Conservation (phyloP, 2,329 filamentous ascomycete genomes). For the Metarhizium guizhouense region DNA sequence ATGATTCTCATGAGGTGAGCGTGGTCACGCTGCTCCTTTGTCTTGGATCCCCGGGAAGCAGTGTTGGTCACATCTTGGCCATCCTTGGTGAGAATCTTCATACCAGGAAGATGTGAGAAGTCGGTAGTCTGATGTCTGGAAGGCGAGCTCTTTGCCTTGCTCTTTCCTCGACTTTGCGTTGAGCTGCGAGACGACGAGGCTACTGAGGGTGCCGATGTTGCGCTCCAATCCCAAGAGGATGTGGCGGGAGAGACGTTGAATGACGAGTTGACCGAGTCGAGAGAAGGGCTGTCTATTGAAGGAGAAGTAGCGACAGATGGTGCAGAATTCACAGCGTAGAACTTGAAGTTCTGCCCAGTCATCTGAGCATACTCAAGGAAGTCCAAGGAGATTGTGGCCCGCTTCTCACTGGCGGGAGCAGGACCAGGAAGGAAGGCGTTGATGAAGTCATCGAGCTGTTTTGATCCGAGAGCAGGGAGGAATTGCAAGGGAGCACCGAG, state of each 20-base stretch:
- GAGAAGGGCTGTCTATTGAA: conserved; percentile 28
- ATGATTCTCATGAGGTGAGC: conserved; percentile 59
- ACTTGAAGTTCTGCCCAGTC: conserved; percentile 52
- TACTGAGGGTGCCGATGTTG: conserved; percentile 11
- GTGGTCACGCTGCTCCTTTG: conserved; percentile 59
- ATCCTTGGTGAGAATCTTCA: conserved; percentile 59
- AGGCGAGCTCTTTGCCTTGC: conserved; percentile 14
- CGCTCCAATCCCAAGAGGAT: conserved; percentile 38
- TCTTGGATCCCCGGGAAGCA: conserved; percentile 54
- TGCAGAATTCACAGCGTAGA: conserved; percentile 42
- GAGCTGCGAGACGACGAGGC: conserved; percentile 22
- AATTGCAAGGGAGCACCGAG: conserved; percentile 53
- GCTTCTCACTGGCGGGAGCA: conserved; percentile 48
- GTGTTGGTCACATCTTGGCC: conserved; percentile 54
- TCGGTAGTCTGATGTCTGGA: conserved; percentile 28
- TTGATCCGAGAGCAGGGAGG: conserved; percentile 53
- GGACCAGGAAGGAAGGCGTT: conserved; percentile 47
- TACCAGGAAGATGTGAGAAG: conserved; percentile 48
- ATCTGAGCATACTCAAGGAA: conserved; percentile 45
- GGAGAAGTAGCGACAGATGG: conserved; percentile 30
- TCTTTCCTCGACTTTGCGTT: conserved; percentile 15
- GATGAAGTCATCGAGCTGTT: conserved; percentile 53
- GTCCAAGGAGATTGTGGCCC: conserved; percentile 47
- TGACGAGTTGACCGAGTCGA: conserved; percentile 37
- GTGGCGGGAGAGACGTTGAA: conserved; percentile 41